Percentiles rank a stretch among this genome's conserved stretches.
Conservation (phyloP, 257 asterid genomes). For the Penstemon newberryi region DNA sequence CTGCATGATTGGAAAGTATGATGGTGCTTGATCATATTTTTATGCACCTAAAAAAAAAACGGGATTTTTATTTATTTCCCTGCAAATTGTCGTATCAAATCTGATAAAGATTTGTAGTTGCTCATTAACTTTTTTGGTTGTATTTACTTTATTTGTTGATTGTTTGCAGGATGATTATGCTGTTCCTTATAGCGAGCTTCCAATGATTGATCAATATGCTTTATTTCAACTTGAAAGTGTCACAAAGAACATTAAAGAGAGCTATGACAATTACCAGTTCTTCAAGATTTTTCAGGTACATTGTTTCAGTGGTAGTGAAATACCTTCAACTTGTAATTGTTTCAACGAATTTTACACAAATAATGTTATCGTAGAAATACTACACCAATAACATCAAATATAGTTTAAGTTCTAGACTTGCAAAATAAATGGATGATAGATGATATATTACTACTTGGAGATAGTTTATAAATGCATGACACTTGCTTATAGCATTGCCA, state of each 20-base stretch:
- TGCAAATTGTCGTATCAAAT: neutral
- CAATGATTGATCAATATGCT: constrained; percentile 84
- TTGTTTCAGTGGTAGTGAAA: neutral
- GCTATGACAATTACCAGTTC: constrained; percentile 89
- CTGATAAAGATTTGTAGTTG: neutral
- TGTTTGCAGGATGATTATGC: constrained; percentile 65
- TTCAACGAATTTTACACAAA: constrained; percentile 9
- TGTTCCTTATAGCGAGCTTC: constrained; percentile 77
- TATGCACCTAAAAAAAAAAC: neutral
- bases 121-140: neutral
- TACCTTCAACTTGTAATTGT: neutral
- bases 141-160: neutral
- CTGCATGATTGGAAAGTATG: constrained; percentile 98
- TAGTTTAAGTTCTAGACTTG: neutral
- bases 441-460: neutral
- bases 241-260: constrained; percentile 71
- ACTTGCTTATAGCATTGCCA: neutral
- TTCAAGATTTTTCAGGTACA: constrained; percentile 91
- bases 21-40: too few relatives aligned
- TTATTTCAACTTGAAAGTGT: constrained; percentile 82
- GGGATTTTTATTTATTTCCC: neutral
- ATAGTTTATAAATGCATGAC: too few relatives aligned
- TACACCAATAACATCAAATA: neutral
- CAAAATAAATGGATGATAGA: neutral
- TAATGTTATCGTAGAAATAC: constrained; percentile 2